Evolutionary conservation across 2,329 filamentous ascomycete species (phyloP).

Genomic region (Fusarium neocosmosporiellum): DNA sequence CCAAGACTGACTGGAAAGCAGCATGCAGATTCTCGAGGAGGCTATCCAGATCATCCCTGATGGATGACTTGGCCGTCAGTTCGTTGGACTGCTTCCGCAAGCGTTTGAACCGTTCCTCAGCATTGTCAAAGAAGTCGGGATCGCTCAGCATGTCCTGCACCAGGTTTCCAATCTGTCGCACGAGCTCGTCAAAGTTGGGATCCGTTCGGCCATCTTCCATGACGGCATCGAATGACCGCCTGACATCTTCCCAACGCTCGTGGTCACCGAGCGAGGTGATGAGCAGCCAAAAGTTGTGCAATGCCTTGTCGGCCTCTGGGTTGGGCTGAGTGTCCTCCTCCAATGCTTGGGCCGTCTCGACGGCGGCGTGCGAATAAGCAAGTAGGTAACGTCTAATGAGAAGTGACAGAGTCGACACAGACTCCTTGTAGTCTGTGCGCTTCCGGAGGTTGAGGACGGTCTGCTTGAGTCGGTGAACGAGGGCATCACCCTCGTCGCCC

Average conservation of each 20-base stretch:
- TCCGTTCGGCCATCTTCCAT: constrained; percentile 80
- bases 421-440: constrained; percentile 85
- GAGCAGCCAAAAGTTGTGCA: constrained; percentile 84
- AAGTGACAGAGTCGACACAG: constrained; percentile 80
- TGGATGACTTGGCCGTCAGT: constrained; percentile 72
- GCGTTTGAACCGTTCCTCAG: constrained; percentile 65
- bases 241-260: constrained; percentile 80
- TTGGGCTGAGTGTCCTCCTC: constrained; percentile 81
- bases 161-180: constrained; percentile 77
- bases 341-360: constrained; percentile 73
- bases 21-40: constrained; percentile 75
- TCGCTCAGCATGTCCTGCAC: constrained; percentile 86
- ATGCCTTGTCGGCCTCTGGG: constrained; percentile 77
- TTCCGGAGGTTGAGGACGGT: constrained; percentile 79
- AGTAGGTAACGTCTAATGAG: constrained; percentile 83
- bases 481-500: constrained; percentile 77
- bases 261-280: constrained; percentile 82
- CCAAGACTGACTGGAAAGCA: constrained; percentile 74
- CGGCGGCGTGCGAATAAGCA: constrained; percentile 79
- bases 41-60: constrained; percentile 78
- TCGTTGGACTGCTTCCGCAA: constrained; percentile 68
- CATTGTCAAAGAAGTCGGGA: constrained; percentile 84
- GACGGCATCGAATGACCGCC: constrained; percentile 75
- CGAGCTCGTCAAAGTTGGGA: constrained; percentile 82
- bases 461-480: constrained; percentile 81